Base-by-base conservation (phyloP, 2,329 filamentous ascomycete genomes). In the Tympanopsis confertula region DNA sequence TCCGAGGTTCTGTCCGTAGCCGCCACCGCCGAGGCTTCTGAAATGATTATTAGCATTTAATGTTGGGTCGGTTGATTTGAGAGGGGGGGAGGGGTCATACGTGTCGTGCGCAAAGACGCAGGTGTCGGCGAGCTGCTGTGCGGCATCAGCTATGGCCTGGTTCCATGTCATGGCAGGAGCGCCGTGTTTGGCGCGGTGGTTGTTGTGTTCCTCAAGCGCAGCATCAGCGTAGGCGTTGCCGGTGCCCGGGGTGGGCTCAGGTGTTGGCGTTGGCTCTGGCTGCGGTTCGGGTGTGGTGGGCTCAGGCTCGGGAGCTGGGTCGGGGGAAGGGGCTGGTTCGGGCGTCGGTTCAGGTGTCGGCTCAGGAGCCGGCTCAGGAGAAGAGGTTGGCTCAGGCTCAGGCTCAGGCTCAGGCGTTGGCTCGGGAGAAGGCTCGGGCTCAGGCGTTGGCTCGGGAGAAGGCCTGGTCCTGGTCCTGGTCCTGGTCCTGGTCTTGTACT, bases 1-100 rank as follows among this genome's bases (percentile, higher is more conserved):
- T 52, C 85, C 89, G 41, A 96, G 80, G 71, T 96, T 98, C 66
- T 98, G 91, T 45, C 91, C 91, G 53, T 91, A 93, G 33, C 71
- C 68, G 39, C 75, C 76, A 37, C 64, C 68, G 44, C 74, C 73
- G 35, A 71, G 63, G 19, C 63, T 56, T 49, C 71, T 77, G 48
- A 41, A 30, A 41, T 3, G n/a, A 13, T 22, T 41, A 50, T 68
- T 43, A 68, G 59, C 28, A 29, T 18, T n/a, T 24, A 13, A 5
- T 7, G 38, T 17, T 10, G 19, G 1, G 5, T 13, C 2, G 3
- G 19, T 4, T 20, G 20, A 5, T 36, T 5, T 20, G 30, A 17
- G n/a, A 10, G 4, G 12, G 4, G 35, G 14, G 32, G 15, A n/a
- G 14, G 38, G 19, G n/a, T 66, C 78, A 65, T 73, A 86, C 80